Evolutionary conservation across 2,329 filamentous ascomycete species (phyloP).

Genomic region (Lecanicillium sp.): DNA sequence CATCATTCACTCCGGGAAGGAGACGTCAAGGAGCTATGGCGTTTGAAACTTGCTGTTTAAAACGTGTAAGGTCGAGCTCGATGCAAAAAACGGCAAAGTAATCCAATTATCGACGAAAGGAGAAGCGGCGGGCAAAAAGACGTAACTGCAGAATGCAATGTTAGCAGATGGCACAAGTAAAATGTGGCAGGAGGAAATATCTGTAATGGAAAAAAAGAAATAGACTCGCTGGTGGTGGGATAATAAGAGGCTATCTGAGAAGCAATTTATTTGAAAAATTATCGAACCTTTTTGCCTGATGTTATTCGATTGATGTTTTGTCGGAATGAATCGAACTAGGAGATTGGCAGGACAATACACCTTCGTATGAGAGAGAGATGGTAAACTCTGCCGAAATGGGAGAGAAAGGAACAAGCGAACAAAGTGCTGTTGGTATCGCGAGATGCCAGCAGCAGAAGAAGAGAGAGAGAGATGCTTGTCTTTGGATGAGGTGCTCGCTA

Average conservation of each 20-base stretch:
- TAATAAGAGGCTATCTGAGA: too few relatives aligned
- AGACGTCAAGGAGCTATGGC: not conserved
- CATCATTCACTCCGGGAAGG: slow-evolving; percentile 45
- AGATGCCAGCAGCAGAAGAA: not conserved
- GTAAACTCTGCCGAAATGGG: not conserved
- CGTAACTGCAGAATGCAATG: too few relatives aligned
- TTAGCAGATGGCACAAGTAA: too few relatives aligned
- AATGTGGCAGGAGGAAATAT: too few relatives aligned
- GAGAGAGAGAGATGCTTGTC: slow-evolving; percentile 2
- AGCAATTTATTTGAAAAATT: not conserved
- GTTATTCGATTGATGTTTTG: not conserved
- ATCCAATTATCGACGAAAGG: not conserved
- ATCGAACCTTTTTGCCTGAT: slow-evolving; percentile 1
- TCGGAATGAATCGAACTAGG: not conserved
- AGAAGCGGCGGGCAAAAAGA: too few relatives aligned
- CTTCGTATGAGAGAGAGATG: too few relatives aligned
- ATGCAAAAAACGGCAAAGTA: not conserved
- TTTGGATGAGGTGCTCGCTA: slow-evolving; percentile 2
- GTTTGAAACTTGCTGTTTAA: not conserved
- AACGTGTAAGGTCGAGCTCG: not conserved
- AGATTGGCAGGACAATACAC: too few relatives aligned
- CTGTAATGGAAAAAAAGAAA: too few relatives aligned
- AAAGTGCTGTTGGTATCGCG: not conserved
- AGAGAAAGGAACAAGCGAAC: slow-evolving; percentile 4
- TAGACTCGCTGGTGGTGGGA: too few relatives aligned